phyloP scores from a whole-genome alignment of 106 monocot species.

The Gastrodia elata region DNA sequence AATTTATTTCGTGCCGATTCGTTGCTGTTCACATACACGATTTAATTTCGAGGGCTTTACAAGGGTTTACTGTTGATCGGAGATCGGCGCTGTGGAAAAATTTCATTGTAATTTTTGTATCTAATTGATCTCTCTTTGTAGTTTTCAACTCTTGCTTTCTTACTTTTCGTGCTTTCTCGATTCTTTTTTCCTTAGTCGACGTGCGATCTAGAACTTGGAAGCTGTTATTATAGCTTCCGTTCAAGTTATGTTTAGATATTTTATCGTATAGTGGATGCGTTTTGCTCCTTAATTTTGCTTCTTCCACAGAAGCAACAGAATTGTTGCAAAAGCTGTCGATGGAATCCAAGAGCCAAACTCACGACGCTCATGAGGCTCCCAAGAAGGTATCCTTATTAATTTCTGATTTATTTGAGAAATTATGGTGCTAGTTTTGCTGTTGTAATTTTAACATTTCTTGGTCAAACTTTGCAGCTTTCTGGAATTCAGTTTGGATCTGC shows the following conservation, averaged over 20 bases:
- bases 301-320: conserved; percentile 42
- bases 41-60: background rate
- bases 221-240: background rate
- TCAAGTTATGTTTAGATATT: background rate
- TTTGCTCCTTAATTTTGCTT: conserved; percentile 6
- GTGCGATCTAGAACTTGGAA: background rate
- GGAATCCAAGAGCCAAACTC: conserved; percentile 38
- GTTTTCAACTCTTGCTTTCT: background rate
- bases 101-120: background rate
- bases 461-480: conserved; percentile 15
- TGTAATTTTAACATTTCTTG: background rate
- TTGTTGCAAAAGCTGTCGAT: conserved; percentile 46
- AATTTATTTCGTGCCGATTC: background rate
- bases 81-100: background rate
- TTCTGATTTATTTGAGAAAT: background rate
- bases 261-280: background rate
- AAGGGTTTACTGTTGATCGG: conserved; percentile 15
- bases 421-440: background rate
- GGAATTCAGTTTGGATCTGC: conserved; percentile 17
- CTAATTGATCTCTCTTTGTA: background rate
- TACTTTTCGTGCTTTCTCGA: background rate
- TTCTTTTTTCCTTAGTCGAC: background rate
- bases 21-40: background rate
- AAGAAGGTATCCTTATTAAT: conserved; percentile 29
- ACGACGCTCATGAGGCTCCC: conserved; percentile 34